Conservation (phyloP, 257 asterid species). For the Solanum bulbocastanum region DNA sequence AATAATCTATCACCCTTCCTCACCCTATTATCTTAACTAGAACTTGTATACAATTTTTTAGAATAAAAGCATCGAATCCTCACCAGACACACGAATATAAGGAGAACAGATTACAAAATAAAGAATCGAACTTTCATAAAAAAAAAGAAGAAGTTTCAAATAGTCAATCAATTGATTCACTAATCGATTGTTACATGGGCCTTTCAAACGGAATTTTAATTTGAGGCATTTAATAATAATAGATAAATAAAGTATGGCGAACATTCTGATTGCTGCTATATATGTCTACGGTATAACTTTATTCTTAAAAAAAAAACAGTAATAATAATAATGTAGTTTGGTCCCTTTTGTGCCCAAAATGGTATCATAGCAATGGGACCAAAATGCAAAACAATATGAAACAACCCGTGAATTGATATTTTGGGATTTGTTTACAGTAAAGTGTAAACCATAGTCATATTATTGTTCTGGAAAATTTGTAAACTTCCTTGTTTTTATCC, state of each 20-base stretch:
- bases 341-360: background rate
- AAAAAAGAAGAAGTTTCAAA: too few relatives aligned
- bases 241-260: background rate
- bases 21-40: background rate
- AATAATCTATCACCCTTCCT: background rate
- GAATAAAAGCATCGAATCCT: background rate
- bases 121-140: too few relatives aligned
- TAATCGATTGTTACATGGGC: background rate
- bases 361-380: constrained; percentile 5
- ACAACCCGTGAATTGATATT: constrained; percentile 32
- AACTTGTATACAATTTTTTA: background rate
- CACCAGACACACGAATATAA: fast-evolving
- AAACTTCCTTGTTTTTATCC: background rate
- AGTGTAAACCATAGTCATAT: background rate
- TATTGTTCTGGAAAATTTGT: background rate
- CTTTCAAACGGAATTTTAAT: background rate
- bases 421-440: background rate
- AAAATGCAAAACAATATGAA: background rate
- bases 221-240: background rate
- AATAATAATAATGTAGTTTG: background rate
- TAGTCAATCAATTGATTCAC: too few relatives aligned
- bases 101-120: background rate
- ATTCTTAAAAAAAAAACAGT: background rate
- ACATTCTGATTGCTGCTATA: background rate
- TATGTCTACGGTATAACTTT: background rate